Evolutionary conservation across 1,139 yeast genomes (phyloP).

Genomic region (Pichia sp.): DNA sequence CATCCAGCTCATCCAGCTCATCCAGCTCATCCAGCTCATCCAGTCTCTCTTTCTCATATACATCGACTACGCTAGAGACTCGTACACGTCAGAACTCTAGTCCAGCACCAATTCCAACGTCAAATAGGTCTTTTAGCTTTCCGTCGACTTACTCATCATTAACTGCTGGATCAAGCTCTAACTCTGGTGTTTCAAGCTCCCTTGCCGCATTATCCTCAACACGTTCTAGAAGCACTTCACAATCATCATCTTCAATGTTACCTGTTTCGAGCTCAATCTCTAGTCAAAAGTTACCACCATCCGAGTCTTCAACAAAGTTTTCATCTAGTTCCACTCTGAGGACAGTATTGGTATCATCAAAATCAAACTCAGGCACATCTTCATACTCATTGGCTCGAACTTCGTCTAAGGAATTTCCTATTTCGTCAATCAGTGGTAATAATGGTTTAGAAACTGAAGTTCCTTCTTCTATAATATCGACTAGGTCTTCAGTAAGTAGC

Average conservation of each 20-base stretch:
- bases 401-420: no score
- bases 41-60: background rate
- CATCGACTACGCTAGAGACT: background rate
- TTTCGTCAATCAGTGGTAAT: no score
- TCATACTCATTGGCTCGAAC: no score
- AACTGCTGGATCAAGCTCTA: background rate
- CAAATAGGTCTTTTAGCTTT: background rate
- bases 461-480: background rate
- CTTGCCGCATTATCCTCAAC: background rate
- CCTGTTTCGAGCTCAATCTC: background rate
- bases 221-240: background rate
- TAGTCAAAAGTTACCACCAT: background rate
- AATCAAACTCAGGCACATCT: background rate
- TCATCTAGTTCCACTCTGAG: background rate
- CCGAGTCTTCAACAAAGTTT: background rate
- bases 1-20: background rate
- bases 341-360: background rate
- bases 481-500: no score
- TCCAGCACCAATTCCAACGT: background rate
- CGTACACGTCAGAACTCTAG: background rate
- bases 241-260: background rate
- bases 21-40: background rate
- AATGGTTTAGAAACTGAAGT: background rate
- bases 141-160: background rate
- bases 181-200: background rate